Conservation (phyloP, 352 stramenopile species). For the Pythium insidiosum region DNA sequence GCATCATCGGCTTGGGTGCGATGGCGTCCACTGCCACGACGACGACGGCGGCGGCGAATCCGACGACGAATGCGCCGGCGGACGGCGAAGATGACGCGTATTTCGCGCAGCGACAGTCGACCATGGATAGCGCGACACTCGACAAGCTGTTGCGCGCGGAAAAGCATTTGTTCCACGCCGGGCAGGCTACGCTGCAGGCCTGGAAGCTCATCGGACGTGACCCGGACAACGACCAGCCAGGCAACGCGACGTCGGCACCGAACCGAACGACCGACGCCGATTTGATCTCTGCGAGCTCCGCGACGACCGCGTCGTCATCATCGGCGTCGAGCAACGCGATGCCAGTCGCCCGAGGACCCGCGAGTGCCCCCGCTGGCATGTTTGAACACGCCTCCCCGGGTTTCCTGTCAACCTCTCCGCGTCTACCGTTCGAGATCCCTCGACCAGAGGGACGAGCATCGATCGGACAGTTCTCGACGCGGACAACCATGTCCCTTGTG, state of each 20-base stretch:
- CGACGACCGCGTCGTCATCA: background rate
- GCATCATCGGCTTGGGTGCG: too few relatives aligned
- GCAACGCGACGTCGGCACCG: slow-evolving; percentile 9
- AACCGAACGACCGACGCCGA: background rate
- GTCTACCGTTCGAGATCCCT: slow-evolving; percentile 40
- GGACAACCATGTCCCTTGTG: slow-evolving; percentile 13
- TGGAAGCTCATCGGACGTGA: slow-evolving; percentile 70
- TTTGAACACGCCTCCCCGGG: too few relatives aligned
- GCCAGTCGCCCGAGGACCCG: too few relatives aligned
- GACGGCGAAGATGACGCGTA: slow-evolving; percentile 39
- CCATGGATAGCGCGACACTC: slow-evolving; percentile 76
- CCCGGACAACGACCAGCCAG: slow-evolving; percentile 3
- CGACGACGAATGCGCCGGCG: background rate
- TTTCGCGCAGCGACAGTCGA: slow-evolving; percentile 53
- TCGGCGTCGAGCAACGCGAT: background rate
- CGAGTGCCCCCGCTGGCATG: background rate
- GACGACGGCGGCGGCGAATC: background rate
- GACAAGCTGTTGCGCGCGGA: slow-evolving; percentile 77
- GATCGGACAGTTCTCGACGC: slow-evolving; percentile 26
- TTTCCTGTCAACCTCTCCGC: background rate
- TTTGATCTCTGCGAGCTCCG: background rate
- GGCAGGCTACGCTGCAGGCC: slow-evolving; percentile 71
- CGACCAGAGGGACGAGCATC: slow-evolving; percentile 31
- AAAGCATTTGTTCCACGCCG: slow-evolving; percentile 73
- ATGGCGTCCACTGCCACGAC: background rate